Base-by-base conservation (phyloP, 768 basidiomycete species). In the Lactarius indigo region DNA sequence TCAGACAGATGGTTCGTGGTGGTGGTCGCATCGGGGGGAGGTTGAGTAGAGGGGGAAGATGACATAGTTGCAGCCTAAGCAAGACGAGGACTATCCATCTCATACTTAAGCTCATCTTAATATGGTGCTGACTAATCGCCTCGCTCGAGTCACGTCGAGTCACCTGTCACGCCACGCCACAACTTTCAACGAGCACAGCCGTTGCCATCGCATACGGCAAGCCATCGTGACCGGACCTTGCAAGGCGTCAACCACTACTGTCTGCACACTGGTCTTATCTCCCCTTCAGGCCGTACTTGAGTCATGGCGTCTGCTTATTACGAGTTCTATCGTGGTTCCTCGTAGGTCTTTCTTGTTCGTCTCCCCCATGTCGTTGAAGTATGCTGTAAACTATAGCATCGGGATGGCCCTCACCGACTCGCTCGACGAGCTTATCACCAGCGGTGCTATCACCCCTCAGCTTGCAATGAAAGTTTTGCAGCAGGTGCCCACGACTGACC, bases 381-480 rank as follows among this genome's bases (percentile, higher is more conserved):
- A 57, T 59, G 26, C 30, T 54, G 60, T 61, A 42, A 55, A 59
- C n/a, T 61, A 10, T 75, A 98, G 97, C 70, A 94, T 98, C 77
- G 97, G 97, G 60, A 93, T 95, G 85, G 94, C 96, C 61, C 83
- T 99, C 60, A 96, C 96, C 17, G 97, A 99, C 81, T 95, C 96
- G 70, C 86, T 99, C 72, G 97, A 99, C 79, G 96, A 98, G 79
- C 86, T 99, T 71, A 98, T 99, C 73, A 96, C 95, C 56, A 91
- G 90, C 74, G 96, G 96, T 2, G 88, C 92, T 59, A 99, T 99
- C 73, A 96, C 95, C 23, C 96, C 96, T 15, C 96, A 98, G 79
- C 78, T 98, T 71, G 97, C 96, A n/a, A 94, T 98, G 90, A 93
- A 96, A 78, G 94, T 97, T n/a, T 79, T 98, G 65, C 90, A 91